phyloP scores from a whole-genome alignment of 2,329 filamentous ascomycete species.

The Stenocarpella maydis region DNA sequence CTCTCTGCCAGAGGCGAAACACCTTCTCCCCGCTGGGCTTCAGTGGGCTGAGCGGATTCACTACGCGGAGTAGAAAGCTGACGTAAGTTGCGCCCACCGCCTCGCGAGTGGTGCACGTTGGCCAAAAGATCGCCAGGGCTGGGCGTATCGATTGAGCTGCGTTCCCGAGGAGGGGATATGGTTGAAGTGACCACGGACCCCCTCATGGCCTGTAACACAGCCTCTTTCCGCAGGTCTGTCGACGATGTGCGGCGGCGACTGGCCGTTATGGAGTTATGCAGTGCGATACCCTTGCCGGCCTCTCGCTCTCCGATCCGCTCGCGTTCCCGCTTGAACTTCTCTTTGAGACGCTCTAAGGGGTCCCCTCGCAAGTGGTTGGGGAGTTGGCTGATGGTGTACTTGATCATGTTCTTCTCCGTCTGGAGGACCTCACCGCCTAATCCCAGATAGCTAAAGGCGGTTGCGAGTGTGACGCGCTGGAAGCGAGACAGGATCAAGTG shows the following conservation, averaged over 20 bases:
- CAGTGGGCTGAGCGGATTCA: conserved; percentile 41
- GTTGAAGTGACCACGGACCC: conserved; percentile 55
- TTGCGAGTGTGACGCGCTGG: conserved; percentile 92
- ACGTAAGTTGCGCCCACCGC: conserved; percentile 57
- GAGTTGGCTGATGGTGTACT: conserved; percentile 88
- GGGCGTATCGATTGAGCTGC: conserved; percentile 56
- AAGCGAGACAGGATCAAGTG: conserved; percentile 96
- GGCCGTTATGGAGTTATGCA: conserved; percentile 79
- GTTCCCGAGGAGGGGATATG: conserved; percentile 52
- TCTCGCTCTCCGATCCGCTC: conserved; percentile 85
- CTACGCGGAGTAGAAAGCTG: conserved; percentile 42
- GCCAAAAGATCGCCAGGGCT: conserved; percentile 82
- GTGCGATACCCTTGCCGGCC: conserved; percentile 88
- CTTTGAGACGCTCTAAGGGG: conserved; percentile 84
- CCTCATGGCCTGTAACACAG: conserved; percentile 72
- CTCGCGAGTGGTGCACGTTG: conserved; percentile 76
- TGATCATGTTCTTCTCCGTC: conserved; percentile 93
- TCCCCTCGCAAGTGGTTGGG: conserved; percentile 89
- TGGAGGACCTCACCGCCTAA: conserved; percentile 90
- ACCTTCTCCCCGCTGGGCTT: conserved; percentile 47
- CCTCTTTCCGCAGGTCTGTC: conserved; percentile 80
- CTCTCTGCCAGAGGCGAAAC: conserved; percentile 58
- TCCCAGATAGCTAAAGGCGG: conserved; percentile 93
- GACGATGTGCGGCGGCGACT: conserved; percentile 70
- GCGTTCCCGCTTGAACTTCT: conserved; percentile 87